phyloP scores from a whole-genome alignment of 2,329 filamentous ascomycete species.

The Gaeumannomyces tritici region DNA sequence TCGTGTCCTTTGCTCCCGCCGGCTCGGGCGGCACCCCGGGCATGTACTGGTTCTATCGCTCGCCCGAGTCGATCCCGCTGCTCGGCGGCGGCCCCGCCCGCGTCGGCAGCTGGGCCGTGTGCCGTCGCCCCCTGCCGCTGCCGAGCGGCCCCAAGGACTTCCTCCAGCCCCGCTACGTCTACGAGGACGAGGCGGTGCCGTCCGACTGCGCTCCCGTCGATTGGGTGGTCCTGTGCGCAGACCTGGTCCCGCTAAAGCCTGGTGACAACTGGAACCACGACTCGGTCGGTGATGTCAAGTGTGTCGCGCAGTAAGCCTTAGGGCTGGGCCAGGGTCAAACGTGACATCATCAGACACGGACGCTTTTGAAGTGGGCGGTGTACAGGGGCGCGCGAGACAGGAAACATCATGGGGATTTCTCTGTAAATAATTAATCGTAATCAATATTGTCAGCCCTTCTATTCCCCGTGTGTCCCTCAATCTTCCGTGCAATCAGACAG shows the following conservation, averaged over 20 bases:
- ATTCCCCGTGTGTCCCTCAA: no score
- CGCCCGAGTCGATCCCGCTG: not conserved
- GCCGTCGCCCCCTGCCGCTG: not conserved
- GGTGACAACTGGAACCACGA: conserved; percentile 1
- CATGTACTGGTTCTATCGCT: not conserved
- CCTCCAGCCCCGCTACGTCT: not conserved
- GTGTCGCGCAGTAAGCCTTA: not conserved
- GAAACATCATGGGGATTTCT: no score
- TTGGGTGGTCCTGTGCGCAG: not conserved
- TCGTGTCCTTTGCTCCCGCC: not conserved
- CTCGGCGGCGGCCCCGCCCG: not conserved
- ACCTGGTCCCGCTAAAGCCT: not conserved
- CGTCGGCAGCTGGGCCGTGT: not conserved
- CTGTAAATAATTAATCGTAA: no score
- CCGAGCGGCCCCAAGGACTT: not conserved
- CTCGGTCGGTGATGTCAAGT: not conserved
- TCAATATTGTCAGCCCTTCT: no score
- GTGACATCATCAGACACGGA: no score
- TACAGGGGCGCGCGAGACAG: no score
- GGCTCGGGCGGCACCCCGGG: not conserved
- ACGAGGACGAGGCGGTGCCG: not conserved
- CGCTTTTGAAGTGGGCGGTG: no score
- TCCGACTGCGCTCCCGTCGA: not conserved
- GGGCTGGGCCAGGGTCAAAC: no score
- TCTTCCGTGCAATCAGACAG: no score